Percentiles rank a stretch among this genome's conserved stretches.
Evolutionary conservation across 805 yeast species (phyloP).

Genomic region (Candida ovalis): DNA sequence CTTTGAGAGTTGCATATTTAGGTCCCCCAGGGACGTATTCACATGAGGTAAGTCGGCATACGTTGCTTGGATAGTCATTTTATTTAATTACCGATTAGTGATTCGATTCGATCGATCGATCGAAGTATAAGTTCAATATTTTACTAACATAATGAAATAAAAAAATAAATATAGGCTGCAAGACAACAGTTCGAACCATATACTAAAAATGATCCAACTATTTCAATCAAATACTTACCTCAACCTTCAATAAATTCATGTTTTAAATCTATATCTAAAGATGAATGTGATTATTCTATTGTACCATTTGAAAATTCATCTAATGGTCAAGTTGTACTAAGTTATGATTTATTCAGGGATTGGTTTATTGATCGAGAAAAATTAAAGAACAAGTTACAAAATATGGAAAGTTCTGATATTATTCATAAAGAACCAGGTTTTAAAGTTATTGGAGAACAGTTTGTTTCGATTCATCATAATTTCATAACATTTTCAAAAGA

Average conservation of each 20-base stretch:
- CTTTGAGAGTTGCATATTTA: slow-evolving; percentile 58
- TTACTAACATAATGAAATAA: slow-evolving; percentile 2
- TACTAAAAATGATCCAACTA: slow-evolving; percentile 9
- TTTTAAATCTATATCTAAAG: slow-evolving; percentile 46
- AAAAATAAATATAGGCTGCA: slow-evolving; percentile 40
- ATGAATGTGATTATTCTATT: slow-evolving; percentile 60
- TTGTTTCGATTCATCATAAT: slow-evolving; percentile 79
- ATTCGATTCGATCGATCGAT: no score
- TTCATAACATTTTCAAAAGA: slow-evolving; percentile 47
- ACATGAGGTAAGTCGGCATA: slow-evolving; percentile 55
- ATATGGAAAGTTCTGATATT: background rate
- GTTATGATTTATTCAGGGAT: slow-evolving; percentile 78
- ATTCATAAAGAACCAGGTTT: slow-evolving; percentile 33
- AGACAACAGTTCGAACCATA: slow-evolving; percentile 33
- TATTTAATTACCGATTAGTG: no score
- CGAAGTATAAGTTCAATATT: no score
- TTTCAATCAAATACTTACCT: slow-evolving; percentile 26
- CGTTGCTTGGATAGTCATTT: no score
- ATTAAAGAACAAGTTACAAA: slow-evolving; percentile 9
- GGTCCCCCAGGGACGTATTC: slow-evolving; percentile 95
- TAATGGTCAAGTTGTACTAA: slow-evolving; percentile 86
- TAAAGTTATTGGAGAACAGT: slow-evolving; percentile 69
- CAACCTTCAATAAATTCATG: slow-evolving; percentile 55
- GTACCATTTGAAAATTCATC: slow-evolving; percentile 94
- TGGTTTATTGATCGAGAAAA: slow-evolving; percentile 37